Conservation (phyloP, 2,329 filamentous ascomycete species). For the Pyrenochaeta sp. region DNA sequence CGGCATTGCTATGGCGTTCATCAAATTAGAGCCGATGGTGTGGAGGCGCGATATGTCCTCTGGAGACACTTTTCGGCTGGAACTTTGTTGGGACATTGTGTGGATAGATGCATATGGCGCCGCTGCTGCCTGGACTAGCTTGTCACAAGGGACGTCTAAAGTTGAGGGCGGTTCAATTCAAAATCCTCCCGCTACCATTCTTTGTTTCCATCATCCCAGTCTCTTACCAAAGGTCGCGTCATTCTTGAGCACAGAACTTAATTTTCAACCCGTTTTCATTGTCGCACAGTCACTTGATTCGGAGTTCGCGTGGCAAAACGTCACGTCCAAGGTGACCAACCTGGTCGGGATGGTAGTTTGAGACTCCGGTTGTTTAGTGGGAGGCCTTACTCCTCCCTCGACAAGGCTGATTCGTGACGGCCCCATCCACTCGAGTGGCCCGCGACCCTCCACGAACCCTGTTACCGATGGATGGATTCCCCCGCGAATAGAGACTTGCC, state of each 20-base stretch:
- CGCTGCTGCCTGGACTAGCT: conserved; percentile 35
- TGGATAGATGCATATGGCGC: conserved; percentile 31
- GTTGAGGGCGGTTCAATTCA: conserved; percentile 5
- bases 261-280: not conserved
- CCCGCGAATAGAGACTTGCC: conserved; percentile 15
- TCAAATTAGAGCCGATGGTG: conserved; percentile 20
- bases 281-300: conserved; percentile 1
- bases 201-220: not conserved
- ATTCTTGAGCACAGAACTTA: not conserved
- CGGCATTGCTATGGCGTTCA: conserved; percentile 34
- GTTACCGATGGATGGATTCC: conserved; percentile 7
- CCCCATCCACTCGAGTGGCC: conserved; percentile 14
- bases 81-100: conserved; percentile 28
- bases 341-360: conserved; percentile 27
- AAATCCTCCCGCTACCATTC: not conserved
- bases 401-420: conserved; percentile 45
- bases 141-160: conserved; percentile 17
- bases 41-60: conserved; percentile 19
- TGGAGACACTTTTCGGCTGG: conserved; percentile 7
- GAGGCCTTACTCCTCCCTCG: conserved; percentile 38
- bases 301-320: conserved; percentile 26
- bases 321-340: conserved; percentile 28
- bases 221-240: not conserved
- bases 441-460: not conserved
- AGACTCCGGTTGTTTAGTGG: conserved; percentile 43